Evolutionary conservation across 495 filamentous ascomycete genomes (phyloP).

Genomic region (Parathielavia appendiculata): DNA sequence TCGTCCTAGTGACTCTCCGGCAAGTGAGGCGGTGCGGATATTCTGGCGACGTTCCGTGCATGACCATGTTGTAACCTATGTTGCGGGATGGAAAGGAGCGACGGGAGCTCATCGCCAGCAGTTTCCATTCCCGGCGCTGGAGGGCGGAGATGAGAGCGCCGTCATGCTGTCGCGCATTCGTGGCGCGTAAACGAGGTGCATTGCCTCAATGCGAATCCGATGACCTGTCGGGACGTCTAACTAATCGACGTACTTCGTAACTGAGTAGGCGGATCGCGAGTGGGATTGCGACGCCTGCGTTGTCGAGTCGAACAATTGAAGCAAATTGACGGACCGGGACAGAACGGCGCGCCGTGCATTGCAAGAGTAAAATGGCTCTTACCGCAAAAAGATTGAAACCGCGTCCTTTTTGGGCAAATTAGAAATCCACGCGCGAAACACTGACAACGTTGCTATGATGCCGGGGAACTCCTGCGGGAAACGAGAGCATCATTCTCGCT

Average conservation of each 20-base stretch:
- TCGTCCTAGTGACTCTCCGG: not conserved
- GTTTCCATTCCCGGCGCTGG: not conserved
- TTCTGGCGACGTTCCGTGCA: constrained; percentile 6
- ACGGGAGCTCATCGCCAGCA: not conserved
- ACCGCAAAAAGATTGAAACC: not conserved
- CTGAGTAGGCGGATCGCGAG: not conserved
- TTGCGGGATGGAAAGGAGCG: not conserved
- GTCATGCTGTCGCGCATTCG: not conserved
- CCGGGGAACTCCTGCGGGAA: constrained; percentile 6
- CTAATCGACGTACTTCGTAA: not conserved
- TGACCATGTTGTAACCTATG: not conserved
- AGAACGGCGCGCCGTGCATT: not conserved
- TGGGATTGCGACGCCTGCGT: constrained; percentile 3
- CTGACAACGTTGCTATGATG: not conserved
- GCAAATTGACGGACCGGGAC: not conserved
- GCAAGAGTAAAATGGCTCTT: constrained; percentile 8
- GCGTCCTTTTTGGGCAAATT: constrained; percentile 8
- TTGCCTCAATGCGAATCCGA: not conserved
- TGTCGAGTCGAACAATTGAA: constrained; percentile 4
- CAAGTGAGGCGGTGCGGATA: constrained; percentile 8
- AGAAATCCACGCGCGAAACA: constrained; percentile 5
- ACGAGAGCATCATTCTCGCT: constrained; percentile 3
- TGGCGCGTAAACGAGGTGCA: constrained; percentile 12
- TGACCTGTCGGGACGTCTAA: not conserved
- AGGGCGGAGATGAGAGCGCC: not conserved